phyloP scores from a whole-genome alignment of 2,329 filamentous ascomycete genomes.

The Sporothrix curviconia region DNA sequence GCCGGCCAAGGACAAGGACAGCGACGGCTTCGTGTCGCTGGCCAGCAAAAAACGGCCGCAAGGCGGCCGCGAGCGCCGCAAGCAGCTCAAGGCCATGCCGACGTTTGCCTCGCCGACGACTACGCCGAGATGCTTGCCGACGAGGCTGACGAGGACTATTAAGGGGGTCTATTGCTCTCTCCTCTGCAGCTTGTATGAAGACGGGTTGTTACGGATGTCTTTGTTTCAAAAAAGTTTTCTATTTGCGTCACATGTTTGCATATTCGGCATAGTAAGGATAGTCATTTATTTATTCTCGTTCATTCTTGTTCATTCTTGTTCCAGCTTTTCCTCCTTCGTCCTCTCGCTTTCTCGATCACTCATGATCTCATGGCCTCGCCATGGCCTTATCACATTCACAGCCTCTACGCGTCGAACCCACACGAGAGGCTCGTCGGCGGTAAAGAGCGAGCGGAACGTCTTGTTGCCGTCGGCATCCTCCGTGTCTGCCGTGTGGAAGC shows the following conservation, averaged over 20 bases:
- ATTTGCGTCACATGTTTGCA: neutral
- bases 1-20: slow-evolving; percentile 29
- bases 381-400: neutral
- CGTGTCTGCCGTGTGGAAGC: slow-evolving; percentile 41
- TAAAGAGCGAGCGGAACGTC: slow-evolving; percentile 41
- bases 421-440: slow-evolving; percentile 39
- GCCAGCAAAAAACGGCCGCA: slow-evolving; percentile 22
- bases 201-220: too few species aligned
- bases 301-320: too few species aligned
- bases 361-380: neutral
- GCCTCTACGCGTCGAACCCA: slow-evolving; percentile 47
- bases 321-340: too few species aligned
- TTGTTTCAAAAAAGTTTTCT: too few species aligned
- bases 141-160: slow-evolving; percentile 50
- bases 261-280: too few species aligned
- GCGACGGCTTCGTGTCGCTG: slow-evolving; percentile 26
- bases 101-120: slow-evolving; percentile 89
- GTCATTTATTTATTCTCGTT: too few species aligned
- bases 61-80: slow-evolving; percentile 58
- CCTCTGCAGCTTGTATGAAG: too few species aligned
- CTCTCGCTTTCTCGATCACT: neutral
- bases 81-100: slow-evolving; percentile 81
- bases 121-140: slow-evolving; percentile 78
- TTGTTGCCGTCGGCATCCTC: slow-evolving; percentile 34
- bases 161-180: too few species aligned